Percentiles rank a stretch among this genome's conserved stretches.
Evolutionary conservation across 208 protist genomes (phyloP).

Genomic region (Jaenimonas drosophilae): DNA sequence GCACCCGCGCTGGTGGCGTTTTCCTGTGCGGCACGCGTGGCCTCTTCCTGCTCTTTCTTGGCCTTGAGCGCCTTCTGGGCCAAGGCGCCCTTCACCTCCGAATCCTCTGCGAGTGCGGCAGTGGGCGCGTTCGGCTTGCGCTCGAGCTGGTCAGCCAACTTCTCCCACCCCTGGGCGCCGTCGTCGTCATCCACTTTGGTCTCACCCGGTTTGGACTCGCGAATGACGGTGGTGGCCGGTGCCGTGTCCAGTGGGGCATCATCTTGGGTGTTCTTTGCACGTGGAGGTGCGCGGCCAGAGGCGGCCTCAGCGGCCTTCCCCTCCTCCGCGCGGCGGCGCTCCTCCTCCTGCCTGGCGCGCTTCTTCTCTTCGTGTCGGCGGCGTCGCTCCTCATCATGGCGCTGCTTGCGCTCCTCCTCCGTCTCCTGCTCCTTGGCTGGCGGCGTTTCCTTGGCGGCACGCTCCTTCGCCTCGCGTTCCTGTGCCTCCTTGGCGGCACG

Average conservation of each 20-base stretch:
- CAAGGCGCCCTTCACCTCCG: conserved; percentile 59
- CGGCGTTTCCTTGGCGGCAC: conserved; percentile 3
- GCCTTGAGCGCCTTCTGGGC: conserved; percentile 79
- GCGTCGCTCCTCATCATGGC: conserved; percentile 3
- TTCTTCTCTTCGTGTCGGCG: conserved; percentile 1
- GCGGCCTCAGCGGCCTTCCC: conserved; percentile 18
- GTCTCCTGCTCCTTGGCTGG: conserved; percentile 18
- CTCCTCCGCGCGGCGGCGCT: conserved; percentile 15
- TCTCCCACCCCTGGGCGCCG: conserved; percentile 59
- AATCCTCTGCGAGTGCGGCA: conserved; percentile 27
- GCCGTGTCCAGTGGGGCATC: conserved; percentile 19
- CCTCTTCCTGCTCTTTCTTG: conserved; percentile 72
- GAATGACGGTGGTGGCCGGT: conserved; percentile 45
- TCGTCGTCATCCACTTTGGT: conserved; percentile 8
- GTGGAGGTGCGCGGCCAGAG: conserved; percentile 27
- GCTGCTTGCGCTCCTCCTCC: conserved; percentile 13
- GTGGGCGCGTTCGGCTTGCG: conserved; percentile 17
- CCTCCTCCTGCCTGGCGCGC: conserved; percentile 10
- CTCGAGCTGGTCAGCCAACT: conserved; percentile 67
- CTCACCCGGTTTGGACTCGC: conserved; percentile 26
- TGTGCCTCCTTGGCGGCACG: conserved; percentile 5
- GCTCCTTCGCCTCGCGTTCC: conserved; percentile 4
- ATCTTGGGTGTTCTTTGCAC: conserved; percentile 65
- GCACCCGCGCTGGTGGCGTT: conserved; percentile 12
- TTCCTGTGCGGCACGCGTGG: conserved; percentile 16